Percentiles rank a stretch among this genome's conserved stretches.
Conservation (phyloP, 768 basidiomycete species). For the Collybiopsis luxurians region DNA sequence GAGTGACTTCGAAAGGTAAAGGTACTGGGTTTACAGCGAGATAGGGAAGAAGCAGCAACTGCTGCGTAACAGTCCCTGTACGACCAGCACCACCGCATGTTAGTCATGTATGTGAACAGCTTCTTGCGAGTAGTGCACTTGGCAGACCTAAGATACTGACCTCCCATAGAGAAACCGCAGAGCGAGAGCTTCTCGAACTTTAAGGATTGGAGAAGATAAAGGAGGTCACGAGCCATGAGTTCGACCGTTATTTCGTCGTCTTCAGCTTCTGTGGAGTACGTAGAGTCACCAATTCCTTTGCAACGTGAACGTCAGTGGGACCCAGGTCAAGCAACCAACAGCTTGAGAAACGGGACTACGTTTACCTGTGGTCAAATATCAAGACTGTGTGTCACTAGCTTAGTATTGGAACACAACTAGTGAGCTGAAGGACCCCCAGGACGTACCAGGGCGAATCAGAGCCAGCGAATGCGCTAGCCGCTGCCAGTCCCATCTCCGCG, state of each 20-base stretch:
- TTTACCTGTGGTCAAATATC: conserved; percentile 39
- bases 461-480: conserved; percentile 30
- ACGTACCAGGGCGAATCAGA: conserved; percentile 37
- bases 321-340: neutral
- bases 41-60: conserved; percentile 41
- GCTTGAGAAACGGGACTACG: neutral
- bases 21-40: conserved; percentile 28
- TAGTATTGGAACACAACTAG: neutral
- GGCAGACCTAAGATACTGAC: conserved; percentile 22
- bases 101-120: too few species aligned
- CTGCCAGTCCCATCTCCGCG: conserved; percentile 37
- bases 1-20: conserved; percentile 38
- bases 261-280: conserved; percentile 18
- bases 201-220: conserved; percentile 33
- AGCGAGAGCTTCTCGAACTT: conserved; percentile 41
- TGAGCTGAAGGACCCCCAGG: too few species aligned
- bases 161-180: conserved; percentile 54
- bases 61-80: conserved; percentile 40
- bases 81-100: too few species aligned
- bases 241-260: conserved; percentile 43
- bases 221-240: conserved; percentile 42
- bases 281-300: conserved; percentile 48
- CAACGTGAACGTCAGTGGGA: neutral
- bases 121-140: neutral
- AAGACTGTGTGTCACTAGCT: conserved; percentile 28